Evolutionary conservation across 805 yeast species (phyloP), one percentile per base, ranked within the genome.

Genomic region (Candida methanosorbosa): DNA sequence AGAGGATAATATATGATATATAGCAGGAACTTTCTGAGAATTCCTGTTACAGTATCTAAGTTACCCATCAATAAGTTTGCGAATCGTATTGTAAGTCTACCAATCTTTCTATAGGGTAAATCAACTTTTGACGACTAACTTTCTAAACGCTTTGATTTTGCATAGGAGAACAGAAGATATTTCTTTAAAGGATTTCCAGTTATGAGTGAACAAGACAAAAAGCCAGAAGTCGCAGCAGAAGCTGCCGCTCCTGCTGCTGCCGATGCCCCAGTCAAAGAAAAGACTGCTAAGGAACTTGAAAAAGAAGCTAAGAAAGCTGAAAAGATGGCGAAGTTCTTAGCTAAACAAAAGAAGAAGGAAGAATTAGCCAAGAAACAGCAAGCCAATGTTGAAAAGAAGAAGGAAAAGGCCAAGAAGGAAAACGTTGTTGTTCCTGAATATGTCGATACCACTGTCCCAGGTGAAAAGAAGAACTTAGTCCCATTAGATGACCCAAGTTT

Each of bases 401-500:
- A 83, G 63, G 76, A 78, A 50, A 77, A 78, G 56, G 74, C 72
- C 57, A 79, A 75, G 51, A 79, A 78, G 63, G 76, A 74, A 52
- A 77, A 58, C 32, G 94, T 75, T 50, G 80, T 83, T 28, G 67
- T 71, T 27, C 94, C 96, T n/a, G 92, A 80, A 50, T 92, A 78
- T 57, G 75, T 77, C 33, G 98, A 92, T 57, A 63, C 65, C 38
- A 92, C 98, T 31, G 71, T 67, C 32, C 77, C 83, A 3, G 98
- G 98, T 42, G 94, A 87, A 50, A 92, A 90, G 75, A 92, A 92
- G 65, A 61, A 79, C 23, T 72, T 92, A 38, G 81, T 77, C n/a
- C 72, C 86, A 24, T 72, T 92, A 35, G 96, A 90, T 29, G 94
- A 88, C 56, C 88, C 95, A 17, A 78, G 97, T 16, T 75, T 92